A percentile compares a stretch with the other conserved stretches of the same genome.
phyloP scores from a whole-genome alignment of 257 asterid species.

The Solanum chmielewskii region DNA sequence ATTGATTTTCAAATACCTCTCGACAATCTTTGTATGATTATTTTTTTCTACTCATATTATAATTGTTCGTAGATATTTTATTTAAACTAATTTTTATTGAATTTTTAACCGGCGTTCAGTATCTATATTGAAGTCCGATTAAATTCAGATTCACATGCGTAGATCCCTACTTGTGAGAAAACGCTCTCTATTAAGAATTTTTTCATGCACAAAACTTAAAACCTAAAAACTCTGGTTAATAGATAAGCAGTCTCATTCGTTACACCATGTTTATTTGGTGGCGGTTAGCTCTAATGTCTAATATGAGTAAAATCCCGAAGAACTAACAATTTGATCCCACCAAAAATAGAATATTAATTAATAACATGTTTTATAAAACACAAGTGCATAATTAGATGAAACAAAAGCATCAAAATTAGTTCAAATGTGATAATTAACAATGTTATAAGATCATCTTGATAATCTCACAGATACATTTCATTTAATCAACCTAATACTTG shows the following conservation, averaged over 20 bases:
- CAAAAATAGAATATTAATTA: not conserved
- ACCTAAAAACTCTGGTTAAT: too few relatives aligned
- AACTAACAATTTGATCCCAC: not conserved
- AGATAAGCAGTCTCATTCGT: rapidly evolving
- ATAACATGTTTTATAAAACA: not conserved
- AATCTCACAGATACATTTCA: not conserved
- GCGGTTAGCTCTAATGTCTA: too few relatives aligned
- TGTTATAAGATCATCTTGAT: not conserved
- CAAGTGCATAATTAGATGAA: not conserved
- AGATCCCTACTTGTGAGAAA: rapidly evolving
- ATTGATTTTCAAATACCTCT: not conserved
- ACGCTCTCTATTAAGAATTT: rapidly evolving
- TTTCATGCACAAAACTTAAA: rapidly evolving
- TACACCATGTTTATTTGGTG: not conserved
- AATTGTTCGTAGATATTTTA: not conserved
- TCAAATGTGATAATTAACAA: not conserved
- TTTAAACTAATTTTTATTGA: too few relatives aligned
- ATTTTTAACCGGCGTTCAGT: rapidly evolving
- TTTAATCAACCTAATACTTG: not conserved
- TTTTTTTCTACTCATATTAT: too few relatives aligned
- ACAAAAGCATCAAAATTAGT: not conserved
- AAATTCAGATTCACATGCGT: rapidly evolving
- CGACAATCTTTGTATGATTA: too few relatives aligned
- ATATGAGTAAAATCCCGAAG: not conserved
- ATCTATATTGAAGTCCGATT: rapidly evolving